Evolutionary conservation across 2,329 filamentous ascomycete genomes (phyloP), one percentile per base, ranked within the genome.

Genomic region (Calonectria ilicicola): DNA sequence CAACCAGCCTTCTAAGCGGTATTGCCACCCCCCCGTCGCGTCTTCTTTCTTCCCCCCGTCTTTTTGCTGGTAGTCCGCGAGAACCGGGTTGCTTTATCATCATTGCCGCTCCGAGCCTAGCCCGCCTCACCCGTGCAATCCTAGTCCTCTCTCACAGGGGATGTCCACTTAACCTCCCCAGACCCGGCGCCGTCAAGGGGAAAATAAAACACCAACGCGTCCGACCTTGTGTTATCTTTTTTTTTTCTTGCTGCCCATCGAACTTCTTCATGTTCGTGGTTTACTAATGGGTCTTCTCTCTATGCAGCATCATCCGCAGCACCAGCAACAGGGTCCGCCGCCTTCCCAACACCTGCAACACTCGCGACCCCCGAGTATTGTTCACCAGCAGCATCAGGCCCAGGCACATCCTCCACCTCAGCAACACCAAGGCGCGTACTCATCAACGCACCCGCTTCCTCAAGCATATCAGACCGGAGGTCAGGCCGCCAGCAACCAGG

Each of bases 261-360:
- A 84, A 74, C 83, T 79, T 82, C 77, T 76, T 80, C 80, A 78
- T 81, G 82, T 83, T 81, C 78, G 83, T 80, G 80, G 79, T 78
- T 83, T 83, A 90, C 89, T 91, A 89, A 91, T 89, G 86, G 86
- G 87, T 86, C 84, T 89, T 84, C 87, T 87, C 86, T 89, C 86
- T 88, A 89, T 90, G 89, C 91, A 95, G 92, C 93, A 94, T 90
- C 93, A 94, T 87, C 89, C 91, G 86, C 92, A 93, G 87, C 91
- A 93, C 84, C 86, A 91, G 83, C 91, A 91, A 85, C 91, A 94
- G 88, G 93, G 92, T 90, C 91, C 92, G 85, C 90, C 91, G 80
- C 87, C 89, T 85, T 85, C 89, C 78, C 89, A 91, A 81, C 88
- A 93, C 82, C 89, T 93, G 78, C 93, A 94, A 78, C 92, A 94